Conservation (phyloP, 2,329 filamentous ascomycete genomes). For the Trichoderma breve region DNA sequence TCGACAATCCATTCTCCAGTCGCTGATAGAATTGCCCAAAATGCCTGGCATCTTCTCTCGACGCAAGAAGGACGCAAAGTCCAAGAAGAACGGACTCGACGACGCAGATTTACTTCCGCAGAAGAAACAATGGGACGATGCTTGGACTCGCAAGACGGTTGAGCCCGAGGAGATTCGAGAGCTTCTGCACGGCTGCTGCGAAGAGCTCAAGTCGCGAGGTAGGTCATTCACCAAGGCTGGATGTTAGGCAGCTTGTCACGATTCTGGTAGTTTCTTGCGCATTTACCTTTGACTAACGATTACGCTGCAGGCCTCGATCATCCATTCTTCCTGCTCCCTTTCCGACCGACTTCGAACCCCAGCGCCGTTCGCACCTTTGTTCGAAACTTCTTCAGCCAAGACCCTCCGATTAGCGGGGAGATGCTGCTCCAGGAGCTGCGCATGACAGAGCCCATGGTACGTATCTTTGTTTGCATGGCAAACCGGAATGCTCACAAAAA, state of each 20-base stretch:
- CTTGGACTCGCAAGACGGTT: slow-evolving; percentile 78
- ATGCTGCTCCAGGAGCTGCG: slow-evolving; percentile 79
- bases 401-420: slow-evolving; percentile 65
- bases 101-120: slow-evolving; percentile 53
- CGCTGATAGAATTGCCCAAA: slow-evolving; percentile 25
- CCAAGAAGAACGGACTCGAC: slow-evolving; percentile 65
- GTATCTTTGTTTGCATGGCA: slow-evolving; percentile 28
- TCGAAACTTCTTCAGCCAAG: slow-evolving; percentile 81
- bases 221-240: slow-evolving; percentile 33
- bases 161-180: slow-evolving; percentile 90
- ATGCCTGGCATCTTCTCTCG: slow-evolving; percentile 62
- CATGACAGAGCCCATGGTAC: slow-evolving; percentile 89
- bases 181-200: slow-evolving; percentile 77
- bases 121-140: slow-evolving; percentile 83
- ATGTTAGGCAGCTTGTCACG: neutral
- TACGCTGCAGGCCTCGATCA: slow-evolving; percentile 69
- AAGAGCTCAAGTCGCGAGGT: slow-evolving; percentile 94
- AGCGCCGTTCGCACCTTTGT: slow-evolving; percentile 90
- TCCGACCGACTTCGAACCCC: slow-evolving; percentile 88
- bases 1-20: neutral
- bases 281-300: neutral
- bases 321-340: slow-evolving; percentile 90
- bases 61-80: slow-evolving; percentile 69
- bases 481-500: slow-evolving; percentile 26
- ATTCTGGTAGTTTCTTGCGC: neutral